Percentiles rank a stretch among this genome's conserved stretches.
phyloP scores from a whole-genome alignment of 2,329 filamentous ascomycete species.

The Neofusicoccum ribis region DNA sequence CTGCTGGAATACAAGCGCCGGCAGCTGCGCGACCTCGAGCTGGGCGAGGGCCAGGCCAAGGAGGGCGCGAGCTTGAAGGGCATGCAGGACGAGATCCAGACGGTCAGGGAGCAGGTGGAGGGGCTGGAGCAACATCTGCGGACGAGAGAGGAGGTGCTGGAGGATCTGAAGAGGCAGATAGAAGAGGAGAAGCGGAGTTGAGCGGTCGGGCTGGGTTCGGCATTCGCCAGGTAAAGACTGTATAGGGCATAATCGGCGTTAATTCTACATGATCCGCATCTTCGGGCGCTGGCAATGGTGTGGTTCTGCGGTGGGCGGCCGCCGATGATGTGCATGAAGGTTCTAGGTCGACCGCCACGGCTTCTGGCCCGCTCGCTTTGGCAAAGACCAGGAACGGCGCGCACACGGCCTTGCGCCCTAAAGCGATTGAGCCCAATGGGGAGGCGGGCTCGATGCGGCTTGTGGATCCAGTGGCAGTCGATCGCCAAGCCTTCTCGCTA shows the following conservation, averaged over 20 bases:
- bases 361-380: neutral
- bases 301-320: neutral
- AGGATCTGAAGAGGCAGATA: slow-evolving; percentile 77
- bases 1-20: slow-evolving; percentile 91
- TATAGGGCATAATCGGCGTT: slow-evolving; percentile 18
- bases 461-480: neutral
- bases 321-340: neutral
- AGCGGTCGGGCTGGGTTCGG: neutral
- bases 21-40: slow-evolving; percentile 73
- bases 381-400: neutral
- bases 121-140: slow-evolving; percentile 81
- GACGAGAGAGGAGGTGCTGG: slow-evolving; percentile 72
- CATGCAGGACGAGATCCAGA: slow-evolving; percentile 80
- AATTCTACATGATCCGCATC: slow-evolving; percentile 3
- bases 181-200: slow-evolving; percentile 70
- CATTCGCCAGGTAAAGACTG: slow-evolving; percentile 5
- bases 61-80: slow-evolving; percentile 73
- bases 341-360: neutral
- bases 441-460: slow-evolving; percentile 1
- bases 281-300: neutral
- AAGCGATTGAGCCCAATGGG: neutral
- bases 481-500: slow-evolving; percentile 18
- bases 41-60: slow-evolving; percentile 67
- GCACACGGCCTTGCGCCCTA: neutral
- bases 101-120: slow-evolving; percentile 92